Percentiles rank a stretch among this genome's conserved stretches.
These are phyloP conservation scores for Polygonum maritimum DNA, from an alignment of 148 eudicot species.

Conservation along the genomic window DNA sequence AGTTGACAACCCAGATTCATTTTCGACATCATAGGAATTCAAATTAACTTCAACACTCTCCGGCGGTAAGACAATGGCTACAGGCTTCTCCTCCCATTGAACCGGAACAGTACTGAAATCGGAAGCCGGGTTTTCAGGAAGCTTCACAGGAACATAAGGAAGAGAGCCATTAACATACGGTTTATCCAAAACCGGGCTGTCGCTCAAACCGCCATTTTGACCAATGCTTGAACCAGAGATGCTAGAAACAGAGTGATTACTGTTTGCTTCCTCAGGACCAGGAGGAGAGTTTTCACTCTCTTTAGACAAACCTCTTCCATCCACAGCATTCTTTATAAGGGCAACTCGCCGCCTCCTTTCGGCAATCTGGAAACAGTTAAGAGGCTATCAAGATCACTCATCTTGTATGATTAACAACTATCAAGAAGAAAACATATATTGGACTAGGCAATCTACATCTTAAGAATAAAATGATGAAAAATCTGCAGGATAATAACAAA, in stretches of 20 bases:
- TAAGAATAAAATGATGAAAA: not conserved
- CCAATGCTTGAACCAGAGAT: not conserved
- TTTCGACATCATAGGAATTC: constrained; percentile 19
- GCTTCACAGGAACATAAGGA: constrained; percentile 23
- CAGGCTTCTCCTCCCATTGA: constrained; percentile 23
- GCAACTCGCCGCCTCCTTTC: constrained; percentile 73
- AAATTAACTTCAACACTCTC: constrained; percentile 9
- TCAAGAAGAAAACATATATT: not conserved
- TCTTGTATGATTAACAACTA: not conserved
- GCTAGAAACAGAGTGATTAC: not conserved
- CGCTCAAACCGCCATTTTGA: constrained; percentile 15
- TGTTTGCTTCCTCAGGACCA: constrained; percentile 10
- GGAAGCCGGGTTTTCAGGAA: constrained; percentile 15
- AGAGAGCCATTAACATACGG: constrained; percentile 14
- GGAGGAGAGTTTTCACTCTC: constrained; percentile 20
- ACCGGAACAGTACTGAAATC: constrained; percentile 11
- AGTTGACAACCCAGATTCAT: constrained; percentile 16
- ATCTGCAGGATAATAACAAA: not conserved
- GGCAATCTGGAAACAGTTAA: constrained; percentile 47
- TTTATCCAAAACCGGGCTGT: constrained; percentile 13
- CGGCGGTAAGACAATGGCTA: constrained; percentile 15
- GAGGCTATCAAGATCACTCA: not conserved
- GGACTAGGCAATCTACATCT: not conserved
- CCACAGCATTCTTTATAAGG: constrained; percentile 47
- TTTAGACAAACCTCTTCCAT: constrained; percentile 13